phyloP scores from a whole-genome alignment of 2,329 filamentous ascomycete species.

The Chlorencoelia australis region DNA sequence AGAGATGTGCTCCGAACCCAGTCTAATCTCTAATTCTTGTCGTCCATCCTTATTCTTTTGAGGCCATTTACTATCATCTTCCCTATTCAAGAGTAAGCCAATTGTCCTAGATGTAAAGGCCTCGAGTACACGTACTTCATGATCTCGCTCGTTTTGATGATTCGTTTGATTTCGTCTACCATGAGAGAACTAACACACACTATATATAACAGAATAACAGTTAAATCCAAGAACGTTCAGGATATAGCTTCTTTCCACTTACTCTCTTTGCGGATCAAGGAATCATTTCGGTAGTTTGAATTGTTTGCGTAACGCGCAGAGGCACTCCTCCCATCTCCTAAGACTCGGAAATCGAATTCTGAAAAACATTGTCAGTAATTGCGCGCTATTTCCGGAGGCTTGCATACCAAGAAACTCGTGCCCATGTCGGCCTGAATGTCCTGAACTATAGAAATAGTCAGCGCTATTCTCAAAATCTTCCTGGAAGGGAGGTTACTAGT shows the following conservation, averaged over 20 bases:
- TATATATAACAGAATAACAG: constrained; percentile 32
- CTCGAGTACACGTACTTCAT: constrained; percentile 62
- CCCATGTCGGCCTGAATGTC: constrained; percentile 92
- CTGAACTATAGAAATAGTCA: constrained; percentile 56
- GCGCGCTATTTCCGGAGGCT: background rate
- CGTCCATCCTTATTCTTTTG: constrained; percentile 98
- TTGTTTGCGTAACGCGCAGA: constrained; percentile 97
- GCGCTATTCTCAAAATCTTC: background rate
- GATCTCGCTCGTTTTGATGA: constrained; percentile 95
- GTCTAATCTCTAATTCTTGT: constrained; percentile 88
- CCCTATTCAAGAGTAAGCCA: constrained; percentile 42
- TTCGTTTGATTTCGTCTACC: constrained; percentile 90
- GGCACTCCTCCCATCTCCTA: constrained; percentile 87
- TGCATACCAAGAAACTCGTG: constrained; percentile 87
- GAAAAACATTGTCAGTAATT: constrained; percentile 17
- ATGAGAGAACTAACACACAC: constrained; percentile 93
- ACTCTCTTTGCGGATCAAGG: constrained; percentile 99
- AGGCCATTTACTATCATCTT: constrained; percentile 97
- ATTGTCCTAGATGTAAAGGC: background rate
- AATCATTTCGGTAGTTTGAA: constrained; percentile 98
- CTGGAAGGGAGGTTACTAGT: constrained; percentile 63
- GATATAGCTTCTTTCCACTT: constrained; percentile 30
- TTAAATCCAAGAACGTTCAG: background rate
- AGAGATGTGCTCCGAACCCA: constrained; percentile 93
- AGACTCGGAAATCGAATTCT: constrained; percentile 95